Evolutionary conservation across 495 filamentous ascomycete species (phyloP), one percentile per base, ranked within the genome.

Genomic region (Penicillium herquei): DNA sequence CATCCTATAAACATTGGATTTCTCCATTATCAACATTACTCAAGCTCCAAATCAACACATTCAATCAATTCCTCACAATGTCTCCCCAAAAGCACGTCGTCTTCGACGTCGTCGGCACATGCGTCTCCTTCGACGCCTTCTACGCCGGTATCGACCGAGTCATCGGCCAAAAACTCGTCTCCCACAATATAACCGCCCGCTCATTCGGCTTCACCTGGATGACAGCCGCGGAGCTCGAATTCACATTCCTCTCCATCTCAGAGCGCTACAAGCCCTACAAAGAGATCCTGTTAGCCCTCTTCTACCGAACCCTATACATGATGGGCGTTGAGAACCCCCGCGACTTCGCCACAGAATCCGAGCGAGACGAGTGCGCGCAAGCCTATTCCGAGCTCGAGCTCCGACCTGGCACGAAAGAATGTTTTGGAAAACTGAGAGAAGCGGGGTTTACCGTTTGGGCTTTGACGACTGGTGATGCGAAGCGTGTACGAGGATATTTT

Each of bases 81-180:
- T 18, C 50, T 10, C 16, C 33, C 37, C 39, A 51, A 44, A 71
- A 76, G 26, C 74, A 73, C 52, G 64, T 75, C 55, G 70, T 76
- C 12, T 76, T 78, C 59, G 72, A 78, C 55, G 67, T 78, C 0
- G 70, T 78, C 33, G 74, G 73, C n/a, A 78, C 74, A 33, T 73
- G 69, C 45, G 67, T 76, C 47, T 69, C 72, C 13, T 76, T 69
- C 55, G 67, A 71, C 42, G 66, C 64, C 39, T 75, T 71, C 57
- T 68, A 64, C 58, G 41, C 44, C 26, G 32, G 57, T 44, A 77
- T 75, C 55, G 55, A 70, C 55, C 6, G 30, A 0, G 43, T 51
- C 16, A 55, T 74, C 52, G 72, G 73, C 9, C 11, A 41, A 14
- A 61, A 62, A 41, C 64, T 78, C 7, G 60, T 41, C 13, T 49